Evolutionary conservation across 345 rosid species (phyloP).

Genomic region (Linum trigynum): DNA sequence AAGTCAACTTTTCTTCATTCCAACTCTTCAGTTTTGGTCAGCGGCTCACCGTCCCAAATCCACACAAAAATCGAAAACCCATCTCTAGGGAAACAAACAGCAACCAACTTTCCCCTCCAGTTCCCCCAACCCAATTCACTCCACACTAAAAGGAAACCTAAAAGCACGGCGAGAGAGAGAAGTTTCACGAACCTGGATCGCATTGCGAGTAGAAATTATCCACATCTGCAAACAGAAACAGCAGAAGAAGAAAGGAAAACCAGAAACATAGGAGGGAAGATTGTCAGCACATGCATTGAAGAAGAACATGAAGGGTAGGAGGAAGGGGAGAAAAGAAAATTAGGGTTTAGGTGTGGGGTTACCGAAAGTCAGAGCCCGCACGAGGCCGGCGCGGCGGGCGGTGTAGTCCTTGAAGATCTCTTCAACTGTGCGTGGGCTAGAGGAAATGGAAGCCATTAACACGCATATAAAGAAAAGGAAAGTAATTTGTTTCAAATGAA

Average conservation of each 20-base stretch:
- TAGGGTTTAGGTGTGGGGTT: neutral
- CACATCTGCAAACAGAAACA: slow-evolving; percentile 48
- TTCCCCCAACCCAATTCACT: neutral
- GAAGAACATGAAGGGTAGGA: neutral
- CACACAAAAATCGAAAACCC: neutral
- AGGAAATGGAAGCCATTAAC: slow-evolving; percentile 30
- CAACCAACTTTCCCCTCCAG: too few relatives aligned
- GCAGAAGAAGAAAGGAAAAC: neutral
- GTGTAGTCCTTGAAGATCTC: slow-evolving; percentile 87
- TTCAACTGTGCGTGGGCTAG: slow-evolving; percentile 84
- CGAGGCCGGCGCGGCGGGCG: slow-evolving; percentile 67
- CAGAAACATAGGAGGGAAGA: slow-evolving; percentile 3
- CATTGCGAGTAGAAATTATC: slow-evolving; percentile 81
- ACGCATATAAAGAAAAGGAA: slow-evolving; percentile 1
- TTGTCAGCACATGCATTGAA: neutral
- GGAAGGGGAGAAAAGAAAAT: neutral
- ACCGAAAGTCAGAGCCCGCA: slow-evolving; percentile 92
- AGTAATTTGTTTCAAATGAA: neutral
- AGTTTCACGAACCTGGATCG: slow-evolving; percentile 69
- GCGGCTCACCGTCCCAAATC: neutral
- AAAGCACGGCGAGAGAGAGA: neutral
- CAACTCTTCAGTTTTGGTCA: neutral
- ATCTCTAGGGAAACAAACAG: too few relatives aligned
- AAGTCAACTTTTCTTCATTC: neutral
- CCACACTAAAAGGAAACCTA: neutral